phyloP scores from a whole-genome alignment of 306 rosid genomes.

The Alnus glutinosa region DNA sequence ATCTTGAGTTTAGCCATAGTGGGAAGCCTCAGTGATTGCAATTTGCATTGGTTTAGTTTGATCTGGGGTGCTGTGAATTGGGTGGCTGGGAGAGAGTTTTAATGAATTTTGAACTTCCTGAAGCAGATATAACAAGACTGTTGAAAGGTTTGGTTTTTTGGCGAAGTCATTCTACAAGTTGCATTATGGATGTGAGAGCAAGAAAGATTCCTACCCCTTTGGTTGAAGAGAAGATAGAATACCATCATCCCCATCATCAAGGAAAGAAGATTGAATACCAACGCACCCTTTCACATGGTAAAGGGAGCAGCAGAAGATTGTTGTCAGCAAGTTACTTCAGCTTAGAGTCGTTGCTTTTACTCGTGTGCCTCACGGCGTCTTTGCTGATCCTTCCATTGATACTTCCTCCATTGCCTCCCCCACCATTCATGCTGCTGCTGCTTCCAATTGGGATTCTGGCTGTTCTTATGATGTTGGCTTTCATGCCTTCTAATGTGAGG shows the following conservation, averaged over 20 bases:
- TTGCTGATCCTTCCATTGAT: conserved; percentile 56
- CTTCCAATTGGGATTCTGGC: conserved; percentile 51
- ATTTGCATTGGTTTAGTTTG: neutral
- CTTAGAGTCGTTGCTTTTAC: conserved; percentile 47
- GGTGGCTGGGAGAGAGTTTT: neutral
- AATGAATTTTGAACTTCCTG: conserved; percentile 31
- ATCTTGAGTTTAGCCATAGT: no score
- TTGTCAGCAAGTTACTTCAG: conserved; percentile 40
- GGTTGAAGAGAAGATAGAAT: conserved; percentile 8
- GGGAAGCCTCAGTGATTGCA: no score
- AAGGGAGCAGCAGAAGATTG: conserved; percentile 37
- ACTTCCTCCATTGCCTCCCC: conserved; percentile 62
- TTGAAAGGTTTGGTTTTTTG: conserved; percentile 16
- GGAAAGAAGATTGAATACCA: conserved; percentile 29
- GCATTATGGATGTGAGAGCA: conserved; percentile 17
- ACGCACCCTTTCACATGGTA: conserved; percentile 36
- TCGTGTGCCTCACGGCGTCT: conserved; percentile 46
- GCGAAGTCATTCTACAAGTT: conserved; percentile 12
- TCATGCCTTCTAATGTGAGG: conserved; percentile 57
- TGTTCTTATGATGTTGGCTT: conserved; percentile 53
- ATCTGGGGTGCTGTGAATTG: conserved; percentile 6
- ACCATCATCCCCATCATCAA: neutral
- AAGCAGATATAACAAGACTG: conserved; percentile 2
- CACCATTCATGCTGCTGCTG: conserved; percentile 50
- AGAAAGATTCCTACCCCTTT: neutral